Evolutionary conservation across 305 asterid genomes (phyloP).

Genomic region (Fraxinus xanthoxyloides): DNA sequence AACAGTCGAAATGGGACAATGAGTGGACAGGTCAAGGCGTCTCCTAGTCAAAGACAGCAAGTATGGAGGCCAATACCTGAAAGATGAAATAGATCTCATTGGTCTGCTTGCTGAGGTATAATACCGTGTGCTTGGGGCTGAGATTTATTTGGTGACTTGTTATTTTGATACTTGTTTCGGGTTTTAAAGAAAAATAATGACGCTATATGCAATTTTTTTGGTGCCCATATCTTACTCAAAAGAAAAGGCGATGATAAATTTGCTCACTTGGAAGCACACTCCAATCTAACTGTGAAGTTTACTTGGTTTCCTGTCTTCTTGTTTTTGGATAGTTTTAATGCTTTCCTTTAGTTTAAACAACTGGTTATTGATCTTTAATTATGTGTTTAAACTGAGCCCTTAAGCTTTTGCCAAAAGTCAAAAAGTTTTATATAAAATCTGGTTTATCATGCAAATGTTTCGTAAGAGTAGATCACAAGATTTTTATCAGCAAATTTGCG

Average conservation of each 20-base stretch:
- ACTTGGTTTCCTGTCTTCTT: neutral
- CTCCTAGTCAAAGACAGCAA: constrained; percentile 41
- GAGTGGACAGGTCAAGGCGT: constrained; percentile 31
- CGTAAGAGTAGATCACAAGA: neutral
- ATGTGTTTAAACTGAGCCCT: neutral
- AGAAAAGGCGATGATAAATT: neutral
- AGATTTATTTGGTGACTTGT: neutral
- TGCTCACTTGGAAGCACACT: neutral
- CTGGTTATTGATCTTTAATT: neutral
- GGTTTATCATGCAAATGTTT: neutral
- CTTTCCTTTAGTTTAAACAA: neutral
- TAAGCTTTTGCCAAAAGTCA: neutral
- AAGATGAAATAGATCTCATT: constrained; percentile 17
- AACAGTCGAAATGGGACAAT: constrained; percentile 23
- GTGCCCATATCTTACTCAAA: neutral
- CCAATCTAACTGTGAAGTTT: neutral
- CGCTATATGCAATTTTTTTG: neutral
- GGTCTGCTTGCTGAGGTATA: constrained; percentile 22
- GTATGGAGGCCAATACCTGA: constrained; percentile 50
- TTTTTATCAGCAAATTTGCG: neutral
- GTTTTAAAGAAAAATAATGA: neutral
- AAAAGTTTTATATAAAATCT: neutral
- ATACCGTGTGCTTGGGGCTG: neutral
- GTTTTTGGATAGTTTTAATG: neutral
- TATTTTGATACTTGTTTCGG: neutral